Conservation (phyloP, 2,329 filamentous ascomycete genomes). For the Penicillium griseofulvum region DNA sequence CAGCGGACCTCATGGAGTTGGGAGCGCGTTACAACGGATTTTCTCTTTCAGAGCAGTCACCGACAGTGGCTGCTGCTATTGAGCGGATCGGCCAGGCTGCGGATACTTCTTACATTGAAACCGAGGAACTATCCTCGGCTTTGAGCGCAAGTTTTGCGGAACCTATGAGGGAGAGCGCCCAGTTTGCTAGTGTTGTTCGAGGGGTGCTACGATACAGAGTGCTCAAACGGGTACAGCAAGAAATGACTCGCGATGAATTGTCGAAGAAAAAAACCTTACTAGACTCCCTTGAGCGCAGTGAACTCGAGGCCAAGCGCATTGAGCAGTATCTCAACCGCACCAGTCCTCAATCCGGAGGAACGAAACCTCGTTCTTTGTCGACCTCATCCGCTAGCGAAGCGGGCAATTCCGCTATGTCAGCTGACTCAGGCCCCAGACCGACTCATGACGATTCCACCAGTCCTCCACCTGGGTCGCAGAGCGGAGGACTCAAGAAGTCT, state of each 20-base stretch:
- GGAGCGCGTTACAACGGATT: conserved; percentile 97
- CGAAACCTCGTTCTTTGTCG: conserved; percentile 63
- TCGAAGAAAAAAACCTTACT: conserved; percentile 79
- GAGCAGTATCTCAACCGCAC: conserved; percentile 81
- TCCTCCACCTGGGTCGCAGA: conserved; percentile 70
- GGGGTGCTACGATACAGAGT: conserved; percentile 85
- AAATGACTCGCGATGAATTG: conserved; percentile 93
- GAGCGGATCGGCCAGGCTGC: conserved; percentile 92
- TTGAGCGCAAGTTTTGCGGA: conserved; percentile 95
- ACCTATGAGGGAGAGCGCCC: conserved; percentile 94
- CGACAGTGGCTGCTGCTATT: conserved; percentile 85
- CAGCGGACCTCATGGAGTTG: conserved; percentile 84
- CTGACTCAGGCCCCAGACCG: conserved; percentile 92
- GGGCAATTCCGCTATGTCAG: conserved; percentile 66
- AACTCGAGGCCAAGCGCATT: conserved; percentile 87
- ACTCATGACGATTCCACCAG: conserved; percentile 72
- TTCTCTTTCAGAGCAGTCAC: conserved; percentile 86
- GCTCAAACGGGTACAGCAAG: conserved; percentile 91
- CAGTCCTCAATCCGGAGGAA: conserved; percentile 40
- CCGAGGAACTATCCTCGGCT: conserved; percentile 81
- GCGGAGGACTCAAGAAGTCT: conserved; percentile 52
- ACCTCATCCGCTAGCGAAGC: conserved; percentile 53
- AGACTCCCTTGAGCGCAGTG: conserved; percentile 87
- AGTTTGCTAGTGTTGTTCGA: conserved; percentile 92
- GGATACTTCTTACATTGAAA: conserved; percentile 93